Percentiles rank a stretch among this genome's conserved stretches.
Evolutionary conservation across 495 filamentous ascomycete species (phyloP).

Genomic region (Penicillium waksmanii): DNA sequence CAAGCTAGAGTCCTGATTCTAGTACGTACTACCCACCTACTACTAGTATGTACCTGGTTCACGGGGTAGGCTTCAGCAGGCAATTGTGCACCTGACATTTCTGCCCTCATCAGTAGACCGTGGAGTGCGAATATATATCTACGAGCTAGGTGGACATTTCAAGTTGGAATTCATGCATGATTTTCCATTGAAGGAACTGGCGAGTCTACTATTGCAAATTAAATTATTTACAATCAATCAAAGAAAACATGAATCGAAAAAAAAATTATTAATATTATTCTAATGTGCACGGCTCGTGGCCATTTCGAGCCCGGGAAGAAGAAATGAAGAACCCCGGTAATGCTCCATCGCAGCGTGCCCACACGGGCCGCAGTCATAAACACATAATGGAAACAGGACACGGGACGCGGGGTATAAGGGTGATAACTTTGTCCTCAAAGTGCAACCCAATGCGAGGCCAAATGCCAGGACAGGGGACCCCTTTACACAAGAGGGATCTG

Average conservation of each 20-base stretch:
- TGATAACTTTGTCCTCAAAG: background rate
- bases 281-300: constrained; percentile 26
- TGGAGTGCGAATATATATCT: background rate
- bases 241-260: background rate
- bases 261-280: constrained; percentile 36
- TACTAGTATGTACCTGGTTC: no score
- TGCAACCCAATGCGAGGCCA: background rate
- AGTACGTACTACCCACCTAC: no score
- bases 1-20: no score
- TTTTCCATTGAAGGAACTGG: background rate
- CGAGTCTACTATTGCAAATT: background rate
- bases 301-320: constrained; percentile 14
- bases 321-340: constrained; percentile 18
- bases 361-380: constrained; percentile 20
- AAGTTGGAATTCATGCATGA: no score
- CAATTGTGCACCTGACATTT: no score
- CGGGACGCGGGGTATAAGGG: constrained; percentile 16
- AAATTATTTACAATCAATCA: background rate
- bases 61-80: no score
- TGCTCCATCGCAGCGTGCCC: constrained; percentile 14
- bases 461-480: constrained; percentile 3
- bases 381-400: background rate
- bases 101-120: no score
- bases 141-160: background rate
- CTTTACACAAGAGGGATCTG: constrained; percentile 9